Percentiles rank a stretch among this genome's conserved stretches.
Conservation (phyloP, 805 yeast genomes). For the Blastobotrys terrestris region DNA sequence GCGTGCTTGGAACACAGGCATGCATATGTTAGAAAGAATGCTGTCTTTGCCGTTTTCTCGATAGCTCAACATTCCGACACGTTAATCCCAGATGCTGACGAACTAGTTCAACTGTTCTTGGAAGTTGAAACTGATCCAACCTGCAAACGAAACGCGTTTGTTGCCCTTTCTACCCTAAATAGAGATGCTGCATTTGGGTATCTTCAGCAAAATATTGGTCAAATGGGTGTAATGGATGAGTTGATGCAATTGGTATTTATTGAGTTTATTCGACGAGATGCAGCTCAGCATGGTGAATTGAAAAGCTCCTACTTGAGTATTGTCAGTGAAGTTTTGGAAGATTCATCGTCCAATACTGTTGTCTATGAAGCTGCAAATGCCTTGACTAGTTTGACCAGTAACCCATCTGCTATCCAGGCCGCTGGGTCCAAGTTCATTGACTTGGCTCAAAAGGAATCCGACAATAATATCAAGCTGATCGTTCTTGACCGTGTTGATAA, state of each 20-base stretch:
- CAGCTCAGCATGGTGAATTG: slow-evolving; percentile 54
- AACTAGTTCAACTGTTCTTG: slow-evolving; percentile 65
- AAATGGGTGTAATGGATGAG: slow-evolving; percentile 66
- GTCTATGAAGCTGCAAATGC: slow-evolving; percentile 89
- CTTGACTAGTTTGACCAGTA: slow-evolving; percentile 48
- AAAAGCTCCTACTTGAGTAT: slow-evolving; percentile 66
- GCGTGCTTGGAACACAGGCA: slow-evolving; percentile 92
- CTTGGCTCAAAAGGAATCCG: slow-evolving; percentile 87
- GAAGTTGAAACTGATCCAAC: slow-evolving; percentile 84
- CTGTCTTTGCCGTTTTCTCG: slow-evolving; percentile 82
- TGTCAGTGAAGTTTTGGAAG: slow-evolving; percentile 65
- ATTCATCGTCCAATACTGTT: slow-evolving; percentile 57
- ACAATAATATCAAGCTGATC: slow-evolving; percentile 88
- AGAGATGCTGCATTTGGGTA: slow-evolving; percentile 80
- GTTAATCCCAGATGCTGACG: slow-evolving; percentile 93
- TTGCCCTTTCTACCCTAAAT: slow-evolving; percentile 74
- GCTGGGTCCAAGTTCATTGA: slow-evolving; percentile 86
- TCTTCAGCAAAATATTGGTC: slow-evolving; percentile 61
- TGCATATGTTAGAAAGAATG: slow-evolving; percentile 96
- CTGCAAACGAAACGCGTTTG: slow-evolving; percentile 92
- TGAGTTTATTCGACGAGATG: slow-evolving; percentile 85
- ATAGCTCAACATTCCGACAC: slow-evolving; percentile 79
- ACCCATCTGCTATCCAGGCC: slow-evolving; percentile 60
- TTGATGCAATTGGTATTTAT: slow-evolving; percentile 82
- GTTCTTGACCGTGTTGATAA: slow-evolving; percentile 81